Evolutionary conservation across 441 rosid genomes (phyloP).

Genomic region (Biscutella laevigata): DNA sequence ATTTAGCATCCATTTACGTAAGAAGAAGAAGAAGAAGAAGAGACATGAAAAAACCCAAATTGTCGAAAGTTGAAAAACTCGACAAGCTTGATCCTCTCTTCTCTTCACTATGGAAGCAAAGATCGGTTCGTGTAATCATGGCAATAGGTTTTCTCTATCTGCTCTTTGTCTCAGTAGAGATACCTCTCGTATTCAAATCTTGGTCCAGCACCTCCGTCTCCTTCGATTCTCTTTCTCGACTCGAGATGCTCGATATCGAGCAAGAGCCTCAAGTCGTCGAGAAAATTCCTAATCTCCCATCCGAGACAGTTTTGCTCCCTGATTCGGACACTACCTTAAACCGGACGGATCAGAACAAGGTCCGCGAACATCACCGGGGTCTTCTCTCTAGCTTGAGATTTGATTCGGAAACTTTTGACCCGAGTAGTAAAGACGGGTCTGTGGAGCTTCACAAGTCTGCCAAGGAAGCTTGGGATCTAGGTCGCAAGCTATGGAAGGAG

Average conservation of each 20-base stretch:
- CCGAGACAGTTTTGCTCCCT: slow-evolving; percentile 28
- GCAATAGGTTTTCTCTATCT: slow-evolving; percentile 25
- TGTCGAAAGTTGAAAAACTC: slow-evolving; percentile 25
- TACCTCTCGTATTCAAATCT: slow-evolving; percentile 29
- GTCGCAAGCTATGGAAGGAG: slow-evolving; percentile 52
- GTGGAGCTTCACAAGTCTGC: slow-evolving; percentile 76
- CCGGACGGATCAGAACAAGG: slow-evolving; percentile 20
- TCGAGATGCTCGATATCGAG: slow-evolving; percentile 36
- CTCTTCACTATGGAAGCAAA: slow-evolving; percentile 30
- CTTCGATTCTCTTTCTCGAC: slow-evolving; percentile 36
- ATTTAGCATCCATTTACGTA: no score
- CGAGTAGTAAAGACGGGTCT: slow-evolving; percentile 47
- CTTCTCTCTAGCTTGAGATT: slow-evolving; percentile 50
- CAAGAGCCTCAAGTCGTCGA: slow-evolving; percentile 34
- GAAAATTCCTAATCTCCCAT: slow-evolving; percentile 54
- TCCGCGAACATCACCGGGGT: slow-evolving; percentile 14
- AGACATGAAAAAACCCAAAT: slow-evolving; percentile 32
- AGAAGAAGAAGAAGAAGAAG: slow-evolving; percentile 1
- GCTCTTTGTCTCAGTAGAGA: slow-evolving; percentile 22
- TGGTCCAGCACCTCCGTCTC: slow-evolving; percentile 31
- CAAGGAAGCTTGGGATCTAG: slow-evolving; percentile 63
- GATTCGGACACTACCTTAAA: slow-evolving; percentile 29
- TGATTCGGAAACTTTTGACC: slow-evolving; percentile 45
- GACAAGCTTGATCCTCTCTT: slow-evolving; percentile 30
- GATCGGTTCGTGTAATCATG: slow-evolving; percentile 27